A percentile compares a stretch with the other conserved stretches of the same genome.
phyloP scores from a whole-genome alignment of 176 grass and related monocot genomes.

The Oryza longistaminata region DNA sequence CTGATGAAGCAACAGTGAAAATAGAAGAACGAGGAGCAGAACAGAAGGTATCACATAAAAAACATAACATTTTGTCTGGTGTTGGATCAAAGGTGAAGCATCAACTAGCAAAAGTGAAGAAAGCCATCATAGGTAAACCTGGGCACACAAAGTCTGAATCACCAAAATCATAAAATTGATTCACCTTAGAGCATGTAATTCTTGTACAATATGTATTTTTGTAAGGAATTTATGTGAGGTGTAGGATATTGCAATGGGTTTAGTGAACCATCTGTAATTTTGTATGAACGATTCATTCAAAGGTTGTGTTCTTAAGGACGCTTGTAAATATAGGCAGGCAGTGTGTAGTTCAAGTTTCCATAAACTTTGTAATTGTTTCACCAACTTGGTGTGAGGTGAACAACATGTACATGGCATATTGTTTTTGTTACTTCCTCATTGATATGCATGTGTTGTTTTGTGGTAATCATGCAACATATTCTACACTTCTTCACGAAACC shows the following conservation, averaged over 20 bases:
- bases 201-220: slow-evolving; percentile 46
- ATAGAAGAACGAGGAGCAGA: slow-evolving; percentile 51
- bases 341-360: slow-evolving; percentile 28
- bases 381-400: slow-evolving; percentile 14
- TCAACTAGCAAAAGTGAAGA: slow-evolving; percentile 86
- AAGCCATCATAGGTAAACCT: slow-evolving; percentile 81
- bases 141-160: slow-evolving; percentile 52
- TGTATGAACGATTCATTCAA: slow-evolving; percentile 7
- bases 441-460: neutral
- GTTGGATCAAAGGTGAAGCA: slow-evolving; percentile 91
- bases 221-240: slow-evolving; percentile 36
- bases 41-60: slow-evolving; percentile 63
- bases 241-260: slow-evolving; percentile 4
- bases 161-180: slow-evolving; percentile 47
- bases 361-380: slow-evolving; percentile 3
- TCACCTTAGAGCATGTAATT: slow-evolving; percentile 43
- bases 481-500: neutral
- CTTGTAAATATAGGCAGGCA: slow-evolving; percentile 49
- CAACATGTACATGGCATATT: neutral
- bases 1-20: slow-evolving; percentile 28
- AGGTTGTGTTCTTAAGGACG: slow-evolving; percentile 8
- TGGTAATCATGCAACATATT: slow-evolving; percentile 1
- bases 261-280: slow-evolving; percentile 22
- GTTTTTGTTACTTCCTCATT: neutral
- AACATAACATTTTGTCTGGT: slow-evolving; percentile 71